phyloP scores from a whole-genome alignment of 108 stramenopile species.

The Licmophora abbreviata region DNA sequence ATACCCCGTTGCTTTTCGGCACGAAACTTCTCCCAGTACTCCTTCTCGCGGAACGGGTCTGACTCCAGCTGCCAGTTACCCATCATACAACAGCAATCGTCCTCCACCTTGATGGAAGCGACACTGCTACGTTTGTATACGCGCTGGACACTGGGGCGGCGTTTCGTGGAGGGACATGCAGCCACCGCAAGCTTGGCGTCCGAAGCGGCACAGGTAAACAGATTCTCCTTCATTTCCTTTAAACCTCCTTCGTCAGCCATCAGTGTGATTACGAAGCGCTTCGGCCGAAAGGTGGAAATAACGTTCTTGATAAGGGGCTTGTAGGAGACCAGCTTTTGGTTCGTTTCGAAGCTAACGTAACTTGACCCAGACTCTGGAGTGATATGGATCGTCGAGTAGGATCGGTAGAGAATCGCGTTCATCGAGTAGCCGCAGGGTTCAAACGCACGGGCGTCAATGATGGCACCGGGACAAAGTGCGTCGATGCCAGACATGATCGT shows the following conservation, averaged over 20 bases:
- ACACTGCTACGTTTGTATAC: constrained; percentile 70
- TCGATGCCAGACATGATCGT: constrained; percentile 79
- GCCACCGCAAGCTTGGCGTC: constrained; percentile 61
- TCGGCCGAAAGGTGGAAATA: constrained; percentile 90
- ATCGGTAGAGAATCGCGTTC: constrained; percentile 96
- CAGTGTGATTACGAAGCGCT: constrained; percentile 96
- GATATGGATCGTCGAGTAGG: constrained; percentile 99
- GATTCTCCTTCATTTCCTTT: constrained; percentile 72
- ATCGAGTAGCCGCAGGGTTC: constrained; percentile 98
- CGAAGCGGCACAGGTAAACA: constrained; percentile 37
- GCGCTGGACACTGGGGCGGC: constrained; percentile 8
- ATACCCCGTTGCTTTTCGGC: constrained; percentile 29
- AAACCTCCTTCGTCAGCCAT: constrained; percentile 98
- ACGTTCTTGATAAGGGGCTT: constrained; percentile 92
- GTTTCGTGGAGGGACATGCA: constrained; percentile 5
- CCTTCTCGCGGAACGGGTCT: constrained; percentile 14
- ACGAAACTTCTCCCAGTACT: too few species aligned
- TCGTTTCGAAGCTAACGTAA: constrained; percentile 99
- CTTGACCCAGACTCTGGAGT: constrained; percentile 95
- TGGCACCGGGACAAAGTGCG: constrained; percentile 89
- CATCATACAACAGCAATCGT: constrained; percentile 89
- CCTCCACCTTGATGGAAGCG: constrained; percentile 82
- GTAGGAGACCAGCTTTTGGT: constrained; percentile 84
- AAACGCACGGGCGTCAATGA: constrained; percentile 90
- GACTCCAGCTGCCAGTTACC: constrained; percentile 77